Evolutionary conservation across 805 yeast species (phyloP).

Genomic region (Naumovozyma castellii): DNA sequence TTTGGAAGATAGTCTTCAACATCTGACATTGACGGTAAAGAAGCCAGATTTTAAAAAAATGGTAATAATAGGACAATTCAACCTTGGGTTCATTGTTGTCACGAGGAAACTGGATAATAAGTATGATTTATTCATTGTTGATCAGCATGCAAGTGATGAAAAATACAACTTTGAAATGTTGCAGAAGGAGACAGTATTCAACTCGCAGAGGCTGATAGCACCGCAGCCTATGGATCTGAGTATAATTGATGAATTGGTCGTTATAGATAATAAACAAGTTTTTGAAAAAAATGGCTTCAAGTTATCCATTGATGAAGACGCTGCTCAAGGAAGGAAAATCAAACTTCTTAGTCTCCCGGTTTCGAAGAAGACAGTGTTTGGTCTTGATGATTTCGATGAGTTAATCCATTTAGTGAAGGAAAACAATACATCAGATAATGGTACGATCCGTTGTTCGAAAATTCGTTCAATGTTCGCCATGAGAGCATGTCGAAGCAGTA

Average conservation of each 20-base stretch:
- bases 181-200: constrained; percentile 45
- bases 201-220: constrained; percentile 59
- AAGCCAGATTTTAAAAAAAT: constrained; percentile 67
- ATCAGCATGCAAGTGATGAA: constrained; percentile 97
- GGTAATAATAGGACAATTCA: constrained; percentile 87
- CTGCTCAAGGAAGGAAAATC: constrained; percentile 48
- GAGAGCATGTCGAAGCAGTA: constrained; percentile 90
- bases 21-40: constrained; percentile 49
- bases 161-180: constrained; percentile 79
- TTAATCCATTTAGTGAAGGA: constrained; percentile 58
- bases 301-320: constrained; percentile 40
- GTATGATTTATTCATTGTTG: constrained; percentile 71
- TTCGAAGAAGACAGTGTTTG: constrained; percentile 62
- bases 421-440: constrained; percentile 29
- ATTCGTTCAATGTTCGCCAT: constrained; percentile 79
- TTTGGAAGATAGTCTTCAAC: constrained; percentile 44
- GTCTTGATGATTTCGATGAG: constrained; percentile 60
- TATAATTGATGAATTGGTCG: constrained; percentile 67
- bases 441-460: constrained; percentile 57
- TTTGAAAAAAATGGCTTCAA: constrained; percentile 75
- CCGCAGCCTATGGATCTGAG: constrained; percentile 54
- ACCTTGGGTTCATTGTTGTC: constrained; percentile 86
- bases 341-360: constrained; percentile 57
- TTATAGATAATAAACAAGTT: constrained; percentile 47
- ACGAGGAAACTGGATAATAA: constrained; percentile 35